Percentiles rank a stretch among this genome's conserved stretches.
Evolutionary conservation across 2,329 filamentous ascomycete species (phyloP).

Genomic region (Colletotrichum chrysophilum): DNA sequence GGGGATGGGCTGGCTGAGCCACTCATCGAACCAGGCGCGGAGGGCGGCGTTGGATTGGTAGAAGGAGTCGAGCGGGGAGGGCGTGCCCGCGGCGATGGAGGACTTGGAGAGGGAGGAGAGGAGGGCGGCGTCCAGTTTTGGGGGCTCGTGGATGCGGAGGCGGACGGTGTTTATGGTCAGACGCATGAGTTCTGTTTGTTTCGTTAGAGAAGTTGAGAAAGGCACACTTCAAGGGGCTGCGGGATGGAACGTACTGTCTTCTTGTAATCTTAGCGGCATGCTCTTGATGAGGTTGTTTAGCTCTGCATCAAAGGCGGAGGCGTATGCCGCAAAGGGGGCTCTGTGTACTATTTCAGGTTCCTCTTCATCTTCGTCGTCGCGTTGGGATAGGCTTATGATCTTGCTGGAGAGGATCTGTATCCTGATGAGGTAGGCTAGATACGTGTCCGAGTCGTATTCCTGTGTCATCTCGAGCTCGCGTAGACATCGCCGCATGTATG

Average conservation of each 20-base stretch:
- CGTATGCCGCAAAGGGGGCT: constrained; percentile 48
- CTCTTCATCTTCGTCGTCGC: constrained; percentile 38
- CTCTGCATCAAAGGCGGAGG: constrained; percentile 50
- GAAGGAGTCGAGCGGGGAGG: constrained; percentile 53
- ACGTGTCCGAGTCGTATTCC: constrained; percentile 52
- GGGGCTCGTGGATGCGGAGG: constrained; percentile 53
- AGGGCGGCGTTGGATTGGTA: constrained; percentile 53
- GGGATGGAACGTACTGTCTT: constrained; percentile 38
- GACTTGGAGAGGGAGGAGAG: constrained; percentile 47
- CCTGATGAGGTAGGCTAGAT: constrained; percentile 50
- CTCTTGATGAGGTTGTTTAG: constrained; percentile 43
- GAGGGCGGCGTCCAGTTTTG: constrained; percentile 42
- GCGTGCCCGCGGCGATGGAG: constrained; percentile 41
- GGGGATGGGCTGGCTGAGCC: constrained; percentile 46
- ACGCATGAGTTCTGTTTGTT: neutral
- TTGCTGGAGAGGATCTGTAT: constrained; percentile 55
- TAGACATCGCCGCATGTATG: constrained; percentile 57
- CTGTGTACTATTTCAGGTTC: constrained; percentile 32
- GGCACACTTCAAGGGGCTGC: rapidly evolving
- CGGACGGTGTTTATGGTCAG: constrained; percentile 44
- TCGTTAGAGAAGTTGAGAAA: neutral
- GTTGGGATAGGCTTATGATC: constrained; percentile 45
- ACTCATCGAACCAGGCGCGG: constrained; percentile 53
- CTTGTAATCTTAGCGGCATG: constrained; percentile 37
- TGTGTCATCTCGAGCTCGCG: constrained; percentile 44